A percentile compares a stretch with the other conserved stretches of the same genome.
Conservation (phyloP, 2,329 filamentous ascomycete species). For the Phoma sp. region DNA sequence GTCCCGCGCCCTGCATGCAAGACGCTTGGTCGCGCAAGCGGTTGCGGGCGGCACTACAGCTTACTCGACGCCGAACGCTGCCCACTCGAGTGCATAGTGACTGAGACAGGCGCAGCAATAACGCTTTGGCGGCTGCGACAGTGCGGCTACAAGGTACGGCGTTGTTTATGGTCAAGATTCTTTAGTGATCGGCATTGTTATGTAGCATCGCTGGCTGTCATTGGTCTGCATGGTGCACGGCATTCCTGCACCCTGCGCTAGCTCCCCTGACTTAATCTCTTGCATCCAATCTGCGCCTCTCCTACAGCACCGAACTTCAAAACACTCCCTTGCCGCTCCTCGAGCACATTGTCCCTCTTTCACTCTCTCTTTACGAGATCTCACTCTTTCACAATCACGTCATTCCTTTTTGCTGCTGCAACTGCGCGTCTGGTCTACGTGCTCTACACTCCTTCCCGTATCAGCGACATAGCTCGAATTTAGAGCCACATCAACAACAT, state of each 20-base stretch:
- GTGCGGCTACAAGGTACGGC: conserved; percentile 4
- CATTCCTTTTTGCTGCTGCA: conserved; percentile 26
- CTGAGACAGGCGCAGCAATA: conserved; percentile 3
- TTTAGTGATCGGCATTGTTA: conserved; percentile 25
- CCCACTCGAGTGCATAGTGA: not conserved
- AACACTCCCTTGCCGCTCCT: conserved; percentile 36
- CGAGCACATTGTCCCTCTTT: conserved; percentile 18
- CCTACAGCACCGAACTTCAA: conserved; percentile 32
- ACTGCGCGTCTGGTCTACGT: conserved; percentile 47
- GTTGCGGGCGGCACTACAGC: conserved; percentile 12
- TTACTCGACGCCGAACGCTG: conserved; percentile 10
- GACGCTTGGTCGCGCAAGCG: conserved; percentile 17
- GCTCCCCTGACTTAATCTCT: conserved; percentile 21
- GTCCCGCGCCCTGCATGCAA: conserved; percentile 26
- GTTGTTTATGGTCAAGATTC: conserved; percentile 7
- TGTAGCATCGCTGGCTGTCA: conserved; percentile 17
- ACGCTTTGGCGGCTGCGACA: not conserved
- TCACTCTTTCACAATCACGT: conserved; percentile 36
- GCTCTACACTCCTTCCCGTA: conserved; percentile 39
- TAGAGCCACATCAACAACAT: conserved; percentile 26
- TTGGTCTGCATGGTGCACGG: conserved; percentile 17
- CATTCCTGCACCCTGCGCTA: conserved; percentile 22
- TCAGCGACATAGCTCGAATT: conserved; percentile 3
- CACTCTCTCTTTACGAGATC: conserved; percentile 29
- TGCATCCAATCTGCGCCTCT: conserved; percentile 33